phyloP scores from a whole-genome alignment of 106 monocot genomes.

The Dendrobium nobile region DNA sequence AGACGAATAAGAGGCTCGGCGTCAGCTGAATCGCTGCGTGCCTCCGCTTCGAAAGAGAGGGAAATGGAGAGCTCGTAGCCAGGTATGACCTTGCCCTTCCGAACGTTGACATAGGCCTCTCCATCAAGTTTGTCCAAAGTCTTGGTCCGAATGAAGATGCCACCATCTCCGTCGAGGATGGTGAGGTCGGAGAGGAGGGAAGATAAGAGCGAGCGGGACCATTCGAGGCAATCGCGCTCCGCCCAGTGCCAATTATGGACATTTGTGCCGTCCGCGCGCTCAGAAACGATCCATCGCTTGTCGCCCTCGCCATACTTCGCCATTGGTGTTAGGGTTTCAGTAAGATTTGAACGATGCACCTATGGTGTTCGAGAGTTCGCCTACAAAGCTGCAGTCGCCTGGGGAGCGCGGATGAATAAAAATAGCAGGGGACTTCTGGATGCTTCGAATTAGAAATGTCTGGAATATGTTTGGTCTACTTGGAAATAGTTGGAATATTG shows the following conservation, averaged over 20 bases:
- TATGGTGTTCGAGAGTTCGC: not conserved
- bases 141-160: constrained; percentile 20
- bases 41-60: constrained; percentile 59
- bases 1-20: constrained; percentile 22
- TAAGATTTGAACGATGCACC: not conserved
- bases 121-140: constrained; percentile 46
- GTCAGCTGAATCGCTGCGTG: not conserved
- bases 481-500: no score
- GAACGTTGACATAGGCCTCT: constrained; percentile 95
- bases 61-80: constrained; percentile 88
- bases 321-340: constrained; percentile 22
- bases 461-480: not conserved
- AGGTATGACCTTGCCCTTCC: constrained; percentile 97
- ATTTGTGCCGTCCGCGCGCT: constrained; percentile 50
- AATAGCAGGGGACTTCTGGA: not conserved
- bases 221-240: constrained; percentile 55
- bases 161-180: constrained; percentile 29
- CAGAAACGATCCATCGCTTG: constrained; percentile 61
- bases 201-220: constrained; percentile 34
- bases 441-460: not conserved
- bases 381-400: not conserved
- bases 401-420: not conserved
- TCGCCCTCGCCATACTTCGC: constrained; percentile 63
- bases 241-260: constrained; percentile 71
- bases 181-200: constrained; percentile 24